Evolutionary conservation across 164 flowering plant genomes (phyloP), one percentile per base, ranked within the genome.

Genomic region (Umbilicus rupestris): DNA sequence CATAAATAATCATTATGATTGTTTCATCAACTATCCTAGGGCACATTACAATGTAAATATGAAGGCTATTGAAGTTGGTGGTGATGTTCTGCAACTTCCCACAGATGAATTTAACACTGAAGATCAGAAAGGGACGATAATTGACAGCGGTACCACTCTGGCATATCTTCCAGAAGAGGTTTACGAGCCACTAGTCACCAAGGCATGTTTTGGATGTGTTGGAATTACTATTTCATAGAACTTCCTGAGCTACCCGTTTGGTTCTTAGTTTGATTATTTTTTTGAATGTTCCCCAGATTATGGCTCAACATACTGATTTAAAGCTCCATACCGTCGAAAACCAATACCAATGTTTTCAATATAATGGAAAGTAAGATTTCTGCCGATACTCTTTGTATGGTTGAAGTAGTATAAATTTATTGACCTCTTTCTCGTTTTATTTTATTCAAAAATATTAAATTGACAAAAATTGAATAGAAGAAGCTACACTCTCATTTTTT

Each of bases 71-170:
- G 89, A 85, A 68, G 93, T 94, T 66, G 96, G 86, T 74, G 84
- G 82, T 71, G 64, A 71, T 47, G 76, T 76, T 67, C 73, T 94
- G 64, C 68, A 82, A 17, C 84, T 91, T 76, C 87, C 97, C 20
- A 62, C 88, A 42, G 87, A 82, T 76, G 50, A 71, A 55, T 85
- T 83, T 76, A 86, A 77, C 35, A 65, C 78, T 39, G 88, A 78
- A 33, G 75, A 63, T 14, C 63, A 65, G 24, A 80, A 68, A 71
- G 91, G 89, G 67, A 79, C 97, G 33, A 84, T 94, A 37, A 81
- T 94, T 70, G 98, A 94, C 70, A 91, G 97, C 72, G 97, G 98
- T 55, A 89, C 97, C 70, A 94, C 98, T 30, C 77, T 94, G 81
- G 87, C 97, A 1, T 91, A 91, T 77, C 78, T 94, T 73, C 90